phyloP scores from a whole-genome alignment of 176 grass and related monocot genomes.

The Rhynchospora pubera region DNA sequence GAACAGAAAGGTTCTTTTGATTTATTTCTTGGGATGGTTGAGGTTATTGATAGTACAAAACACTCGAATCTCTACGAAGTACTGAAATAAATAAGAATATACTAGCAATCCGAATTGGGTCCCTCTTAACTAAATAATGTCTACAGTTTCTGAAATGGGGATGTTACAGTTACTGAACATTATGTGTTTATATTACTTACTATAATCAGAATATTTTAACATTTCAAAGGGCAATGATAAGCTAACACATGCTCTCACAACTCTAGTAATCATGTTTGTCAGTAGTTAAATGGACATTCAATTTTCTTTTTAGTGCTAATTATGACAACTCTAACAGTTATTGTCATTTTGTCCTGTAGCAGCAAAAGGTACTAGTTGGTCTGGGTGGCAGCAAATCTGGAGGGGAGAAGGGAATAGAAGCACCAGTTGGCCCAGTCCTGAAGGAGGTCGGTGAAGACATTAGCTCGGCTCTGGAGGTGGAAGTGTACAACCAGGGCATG shows the following conservation, averaged over 20 bases:
- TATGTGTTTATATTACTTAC: neutral
- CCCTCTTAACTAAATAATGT: neutral
- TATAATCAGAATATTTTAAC: neutral
- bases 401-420: slow-evolving; percentile 12
- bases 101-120: neutral
- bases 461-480: slow-evolving; percentile 47
- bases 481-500: slow-evolving; percentile 97
- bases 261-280: neutral
- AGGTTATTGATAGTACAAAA: neutral
- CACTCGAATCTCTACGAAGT: neutral
- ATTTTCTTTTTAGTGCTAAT: neutral
- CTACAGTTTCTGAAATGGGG: neutral
- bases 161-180: neutral
- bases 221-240: neutral
- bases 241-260: neutral
- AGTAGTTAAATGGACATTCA: neutral
- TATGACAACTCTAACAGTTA: neutral
- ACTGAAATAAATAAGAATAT: neutral
- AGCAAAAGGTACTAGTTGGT: slow-evolving; percentile 40
- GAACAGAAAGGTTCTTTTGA: neutral
- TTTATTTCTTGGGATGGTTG: neutral
- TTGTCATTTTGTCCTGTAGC: slow-evolving; percentile 16
- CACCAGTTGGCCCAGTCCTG: slow-evolving; percentile 17
- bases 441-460: slow-evolving; percentile 19
- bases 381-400: slow-evolving; percentile 24